Conservation (phyloP, 2,329 filamentous ascomycete species). For the Penicillium italicum region DNA sequence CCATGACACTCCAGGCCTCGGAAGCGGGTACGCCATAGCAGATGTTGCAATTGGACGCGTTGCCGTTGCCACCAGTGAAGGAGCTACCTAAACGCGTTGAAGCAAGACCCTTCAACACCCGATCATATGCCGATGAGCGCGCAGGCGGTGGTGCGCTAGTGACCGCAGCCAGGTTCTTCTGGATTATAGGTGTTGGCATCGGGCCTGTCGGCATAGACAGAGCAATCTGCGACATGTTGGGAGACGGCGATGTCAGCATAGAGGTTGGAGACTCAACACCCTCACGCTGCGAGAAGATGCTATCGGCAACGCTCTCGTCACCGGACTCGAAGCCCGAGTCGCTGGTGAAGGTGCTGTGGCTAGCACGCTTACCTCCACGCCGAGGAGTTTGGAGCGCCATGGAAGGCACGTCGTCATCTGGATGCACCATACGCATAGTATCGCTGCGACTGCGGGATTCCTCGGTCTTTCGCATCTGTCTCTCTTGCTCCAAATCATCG, state of each 20-base stretch:
- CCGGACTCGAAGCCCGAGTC: conserved; percentile 61
- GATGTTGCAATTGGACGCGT: conserved; percentile 37
- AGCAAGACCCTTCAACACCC: conserved; percentile 42
- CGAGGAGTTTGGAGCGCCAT: conserved; percentile 35
- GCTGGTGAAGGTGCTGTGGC: conserved; percentile 43
- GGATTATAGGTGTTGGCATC: conserved; percentile 30
- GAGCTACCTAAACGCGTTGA: conserved; percentile 34
- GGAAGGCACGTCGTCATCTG: conserved; percentile 34
- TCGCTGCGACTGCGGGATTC: conserved; percentile 37
- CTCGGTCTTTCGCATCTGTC: conserved; percentile 38
- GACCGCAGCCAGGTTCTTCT: conserved; percentile 29
- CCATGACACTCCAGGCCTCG: conserved; percentile 54
- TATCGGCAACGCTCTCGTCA: conserved; percentile 50
- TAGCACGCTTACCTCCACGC: conserved; percentile 37
- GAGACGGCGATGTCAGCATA: conserved; percentile 35
- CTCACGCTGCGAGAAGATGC: conserved; percentile 45
- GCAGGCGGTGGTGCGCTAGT: conserved; percentile 21
- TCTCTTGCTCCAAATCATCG: conserved; percentile 47
- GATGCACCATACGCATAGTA: conserved; percentile 29
- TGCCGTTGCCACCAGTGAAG: conserved; percentile 25
- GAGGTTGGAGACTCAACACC: conserved; percentile 34
- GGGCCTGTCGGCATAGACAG: conserved; percentile 30
- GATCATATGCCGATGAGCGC: conserved; percentile 41
- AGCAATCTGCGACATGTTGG: conserved; percentile 36
- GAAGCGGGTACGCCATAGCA: conserved; percentile 41